Evolutionary conservation across 2,329 filamentous ascomycete genomes (phyloP).

Genomic region (Aspergillus costaricaensis): DNA sequence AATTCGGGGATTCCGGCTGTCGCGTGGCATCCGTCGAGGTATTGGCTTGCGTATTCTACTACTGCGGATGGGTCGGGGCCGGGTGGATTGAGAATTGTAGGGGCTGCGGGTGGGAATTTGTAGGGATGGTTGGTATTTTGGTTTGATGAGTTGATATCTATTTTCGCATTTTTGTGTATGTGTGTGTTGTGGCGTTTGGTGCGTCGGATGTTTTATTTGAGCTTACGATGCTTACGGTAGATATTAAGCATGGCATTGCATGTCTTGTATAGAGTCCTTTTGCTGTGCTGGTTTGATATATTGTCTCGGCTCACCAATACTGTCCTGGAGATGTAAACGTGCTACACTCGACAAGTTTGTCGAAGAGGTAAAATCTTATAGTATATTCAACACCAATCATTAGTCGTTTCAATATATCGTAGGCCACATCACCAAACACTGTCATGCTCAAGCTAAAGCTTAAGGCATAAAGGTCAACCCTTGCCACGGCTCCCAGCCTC

Average conservation of each 20-base stretch:
- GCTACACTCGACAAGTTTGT: neutral
- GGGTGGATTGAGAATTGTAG: conserved; percentile 51
- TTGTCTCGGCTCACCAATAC: neutral
- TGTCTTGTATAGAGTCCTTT: neutral
- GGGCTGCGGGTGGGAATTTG: conserved; percentile 45
- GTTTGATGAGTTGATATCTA: neutral
- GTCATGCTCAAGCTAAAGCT: neutral
- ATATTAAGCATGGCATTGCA: neutral
- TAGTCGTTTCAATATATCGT: neutral
- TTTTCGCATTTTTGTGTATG: neutral
- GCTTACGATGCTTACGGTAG: neutral
- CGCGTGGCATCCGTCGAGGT: conserved; percentile 53
- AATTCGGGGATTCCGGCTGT: conserved; percentile 48
- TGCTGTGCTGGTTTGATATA: neutral
- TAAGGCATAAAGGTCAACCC: neutral
- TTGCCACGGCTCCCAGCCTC: conserved; percentile 22
- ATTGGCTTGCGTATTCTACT: conserved; percentile 53
- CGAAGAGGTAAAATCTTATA: neutral
- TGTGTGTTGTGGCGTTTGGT: neutral
- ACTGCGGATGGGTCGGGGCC: conserved; percentile 44
- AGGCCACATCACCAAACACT: neutral
- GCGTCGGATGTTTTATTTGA: neutral
- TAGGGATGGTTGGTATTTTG: conserved; percentile 14
- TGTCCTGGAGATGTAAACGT: neutral
- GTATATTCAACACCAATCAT: neutral